These are phyloP conservation scores for Botrytis tulipae DNA, from an alignment of 2,329 filamentous ascomycete genomes.

Conservation along the genomic window DNA sequence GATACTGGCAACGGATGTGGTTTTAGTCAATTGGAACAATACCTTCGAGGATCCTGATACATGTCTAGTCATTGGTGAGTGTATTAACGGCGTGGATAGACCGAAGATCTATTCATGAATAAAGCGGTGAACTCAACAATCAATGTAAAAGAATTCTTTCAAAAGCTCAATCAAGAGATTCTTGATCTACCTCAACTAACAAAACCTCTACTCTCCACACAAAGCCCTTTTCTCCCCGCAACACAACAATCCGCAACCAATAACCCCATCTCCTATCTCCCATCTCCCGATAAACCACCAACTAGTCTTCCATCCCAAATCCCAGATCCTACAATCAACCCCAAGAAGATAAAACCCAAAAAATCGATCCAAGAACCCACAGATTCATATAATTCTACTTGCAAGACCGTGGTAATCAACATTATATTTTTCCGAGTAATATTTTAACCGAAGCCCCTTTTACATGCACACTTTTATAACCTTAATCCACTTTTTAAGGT, in stretches of 20 bases:
- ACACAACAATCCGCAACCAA: background rate
- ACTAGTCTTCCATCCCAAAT: background rate
- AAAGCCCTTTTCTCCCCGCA: background rate
- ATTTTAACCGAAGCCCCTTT: background rate
- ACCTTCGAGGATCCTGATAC: rapidly evolving
- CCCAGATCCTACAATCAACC: background rate
- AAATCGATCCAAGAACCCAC: background rate
- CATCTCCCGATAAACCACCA: background rate
- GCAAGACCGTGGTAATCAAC: background rate
- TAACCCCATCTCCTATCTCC: background rate
- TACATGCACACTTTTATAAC: background rate
- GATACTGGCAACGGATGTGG: too few relatives aligned
- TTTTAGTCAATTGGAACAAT: background rate
- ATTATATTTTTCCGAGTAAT: background rate
- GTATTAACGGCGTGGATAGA: background rate
- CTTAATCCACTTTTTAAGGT: background rate
- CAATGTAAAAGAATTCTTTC: too few relatives aligned
- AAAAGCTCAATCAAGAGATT: too few relatives aligned
- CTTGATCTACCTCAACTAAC: too few relatives aligned
- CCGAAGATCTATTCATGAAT: too few relatives aligned
- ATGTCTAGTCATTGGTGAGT: background rate
- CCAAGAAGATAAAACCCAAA: background rate
- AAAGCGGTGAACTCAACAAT: too few relatives aligned
- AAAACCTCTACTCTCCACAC: background rate
- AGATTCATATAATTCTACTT: background rate